These are phyloP conservation scores for Nemania abortiva DNA, from an alignment of 2,329 filamentous ascomycete species.

Conservation along the genomic window DNA sequence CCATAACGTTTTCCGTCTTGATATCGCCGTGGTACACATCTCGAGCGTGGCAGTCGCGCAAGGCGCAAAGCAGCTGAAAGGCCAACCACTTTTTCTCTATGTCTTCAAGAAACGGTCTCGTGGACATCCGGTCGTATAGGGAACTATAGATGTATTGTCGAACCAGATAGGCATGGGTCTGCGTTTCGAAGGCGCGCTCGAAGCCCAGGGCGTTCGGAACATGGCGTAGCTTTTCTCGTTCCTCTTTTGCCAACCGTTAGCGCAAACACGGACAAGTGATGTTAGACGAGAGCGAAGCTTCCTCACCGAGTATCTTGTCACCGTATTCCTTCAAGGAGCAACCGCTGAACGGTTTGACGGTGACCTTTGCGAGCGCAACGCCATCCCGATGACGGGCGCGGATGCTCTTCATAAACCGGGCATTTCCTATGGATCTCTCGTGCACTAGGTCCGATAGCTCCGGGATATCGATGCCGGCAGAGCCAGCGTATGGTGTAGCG, in stretches of 20 bases:
- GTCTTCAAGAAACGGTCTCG: constrained; percentile 93
- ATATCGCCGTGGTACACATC: constrained; percentile 98
- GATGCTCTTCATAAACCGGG: constrained; percentile 96
- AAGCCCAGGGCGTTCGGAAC: constrained; percentile 93
- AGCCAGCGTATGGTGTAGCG: constrained; percentile 89
- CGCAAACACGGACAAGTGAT: not conserved
- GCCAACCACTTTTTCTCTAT: constrained; percentile 99
- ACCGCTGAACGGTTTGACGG: constrained; percentile 89
- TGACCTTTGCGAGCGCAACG: constrained; percentile 91
- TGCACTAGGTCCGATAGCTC: constrained; percentile 92
- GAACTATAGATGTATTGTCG: constrained; percentile 97
- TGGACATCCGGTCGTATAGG: constrained; percentile 96
- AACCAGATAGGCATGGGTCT: constrained; percentile 90
- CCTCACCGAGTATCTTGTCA: constrained; percentile 78
- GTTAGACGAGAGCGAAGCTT: not conserved
- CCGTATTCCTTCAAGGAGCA: constrained; percentile 86
- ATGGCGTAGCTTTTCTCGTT: constrained; percentile 81
- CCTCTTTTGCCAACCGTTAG: constrained; percentile 64
- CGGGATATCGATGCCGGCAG: constrained; percentile 91
- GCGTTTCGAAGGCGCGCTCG: constrained; percentile 90
- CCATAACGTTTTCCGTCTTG: constrained; percentile 96
- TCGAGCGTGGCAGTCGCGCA: constrained; percentile 89
- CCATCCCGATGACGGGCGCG: constrained; percentile 91
- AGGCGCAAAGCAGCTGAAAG: constrained; percentile 91
- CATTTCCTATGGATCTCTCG: constrained; percentile 91